phyloP scores from a whole-genome alignment of 805 yeast species.

The Candida sanyiensis region DNA sequence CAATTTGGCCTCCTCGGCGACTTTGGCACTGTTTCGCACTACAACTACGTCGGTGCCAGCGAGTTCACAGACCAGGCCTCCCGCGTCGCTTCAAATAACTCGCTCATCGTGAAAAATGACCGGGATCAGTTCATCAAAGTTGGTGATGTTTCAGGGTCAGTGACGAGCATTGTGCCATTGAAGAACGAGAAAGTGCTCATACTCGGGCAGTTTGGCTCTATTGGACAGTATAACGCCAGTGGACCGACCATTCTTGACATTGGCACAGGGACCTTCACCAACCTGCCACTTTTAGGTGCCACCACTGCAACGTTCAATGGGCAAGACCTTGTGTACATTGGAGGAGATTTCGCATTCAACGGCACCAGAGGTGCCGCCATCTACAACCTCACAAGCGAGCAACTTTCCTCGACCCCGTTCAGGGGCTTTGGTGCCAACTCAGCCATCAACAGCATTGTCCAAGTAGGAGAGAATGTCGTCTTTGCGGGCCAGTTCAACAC shows the following conservation, averaged over 20 bases:
- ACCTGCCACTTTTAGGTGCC: constrained; percentile 33
- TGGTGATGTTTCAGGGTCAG: constrained; percentile 19
- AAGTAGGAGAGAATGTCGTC: constrained; percentile 47
- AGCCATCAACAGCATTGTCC: constrained; percentile 54
- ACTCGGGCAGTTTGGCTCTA: constrained; percentile 24
- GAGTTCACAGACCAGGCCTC: constrained; percentile 24
- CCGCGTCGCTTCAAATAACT: constrained; percentile 12
- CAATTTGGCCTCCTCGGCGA: constrained; percentile 30
- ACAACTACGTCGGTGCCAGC: constrained; percentile 32
- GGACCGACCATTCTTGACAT: constrained; percentile 31
- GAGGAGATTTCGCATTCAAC: constrained; percentile 65
- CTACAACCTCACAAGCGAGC: constrained; percentile 45
- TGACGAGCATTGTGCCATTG: constrained; percentile 25
- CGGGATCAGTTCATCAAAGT: constrained; percentile 15
- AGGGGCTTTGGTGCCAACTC: constrained; percentile 67
- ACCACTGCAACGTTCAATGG: constrained; percentile 43
- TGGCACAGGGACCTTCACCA: constrained; percentile 22
- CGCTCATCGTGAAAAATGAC: constrained; percentile 16
- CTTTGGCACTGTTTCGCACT: constrained; percentile 32
- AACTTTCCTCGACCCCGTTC: constrained; percentile 52
- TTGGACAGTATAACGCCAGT: constrained; percentile 21
- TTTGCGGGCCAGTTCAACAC: constrained; percentile 77
- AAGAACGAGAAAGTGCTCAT: constrained; percentile 29
- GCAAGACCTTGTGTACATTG: constrained; percentile 57
- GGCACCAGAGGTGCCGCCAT: constrained; percentile 53